Base-by-base conservation (phyloP, 2,329 filamentous ascomycete species). In the Trichoderma endophyticum region DNA sequence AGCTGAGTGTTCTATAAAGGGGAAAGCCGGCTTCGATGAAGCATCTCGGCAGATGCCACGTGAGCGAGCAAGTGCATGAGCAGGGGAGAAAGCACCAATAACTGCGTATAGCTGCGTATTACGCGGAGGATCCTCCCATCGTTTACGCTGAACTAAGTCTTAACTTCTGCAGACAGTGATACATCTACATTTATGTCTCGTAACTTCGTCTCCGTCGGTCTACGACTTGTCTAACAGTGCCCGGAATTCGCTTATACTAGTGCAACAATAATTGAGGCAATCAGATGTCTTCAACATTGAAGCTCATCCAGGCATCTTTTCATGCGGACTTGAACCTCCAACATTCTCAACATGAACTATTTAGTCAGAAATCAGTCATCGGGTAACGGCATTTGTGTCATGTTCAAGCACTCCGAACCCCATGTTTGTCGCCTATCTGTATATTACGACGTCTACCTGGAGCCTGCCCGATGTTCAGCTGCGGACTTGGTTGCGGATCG, bases 401-500 rank as follows among this genome's bases (percentile, higher is more conserved):
- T 21, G 18, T 21, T 48, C 39, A 30, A 3, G 61, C 26, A 30
- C 61, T 1, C 6, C 26, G 36, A 64, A 64, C 9, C 26, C 34
- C 26, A 63, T 48, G 61, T 30, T n/a, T 24, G 12, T 15, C 43
- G 43, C n/a, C 39, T 65, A 61, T 36, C n/a, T 36, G 18, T 8
- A 26, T 21, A 1, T 61, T 1, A 36, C 30, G 59, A 36, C 30
- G 59, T 4, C 12, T 60, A 32, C 8, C n/a, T 32, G 43, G 43
- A 65, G 43, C n/a, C n/a, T 34, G 28, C 9, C 12, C 1, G 30
- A 28, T 21, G 8, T n/a, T 24, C 15, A 26, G 28, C 4, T 65
- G 62, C 62, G 62, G 62, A 65, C 39, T 65, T 65, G 43, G 62
- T 1, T 54, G 62, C 62, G 62, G 62, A 65, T 18, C 28, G n/a